A percentile compares a stretch with the other conserved stretches of the same genome.
Conservation (phyloP, 306 rosid species). For the Ceratonia siliqua region DNA sequence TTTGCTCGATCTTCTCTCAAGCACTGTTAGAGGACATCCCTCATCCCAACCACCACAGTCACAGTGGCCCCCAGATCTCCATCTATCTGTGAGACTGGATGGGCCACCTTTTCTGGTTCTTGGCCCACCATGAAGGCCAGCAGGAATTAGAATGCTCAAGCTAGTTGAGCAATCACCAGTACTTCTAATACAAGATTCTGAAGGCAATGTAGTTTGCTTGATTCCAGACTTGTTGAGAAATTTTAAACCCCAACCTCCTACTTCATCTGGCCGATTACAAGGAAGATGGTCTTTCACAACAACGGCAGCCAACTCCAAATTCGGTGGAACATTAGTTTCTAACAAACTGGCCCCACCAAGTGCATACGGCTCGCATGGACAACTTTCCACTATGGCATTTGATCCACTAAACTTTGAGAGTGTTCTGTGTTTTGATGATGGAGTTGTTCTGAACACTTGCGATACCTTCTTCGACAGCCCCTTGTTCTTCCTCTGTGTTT, state of each 20-base stretch:
- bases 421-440: constrained; percentile 40
- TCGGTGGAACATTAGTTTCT: constrained; percentile 57
- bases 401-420: constrained; percentile 37
- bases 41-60: constrained; percentile 99
- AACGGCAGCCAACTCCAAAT: constrained; percentile 85
- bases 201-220: constrained; percentile 40
- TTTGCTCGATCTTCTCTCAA: constrained; percentile 50
- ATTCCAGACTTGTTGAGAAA: constrained; percentile 67
- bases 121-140: constrained; percentile 92
- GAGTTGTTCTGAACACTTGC: constrained; percentile 46
- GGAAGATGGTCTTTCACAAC: constrained; percentile 66
- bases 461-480: constrained; percentile 56
- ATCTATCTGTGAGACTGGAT: constrained; percentile 78
- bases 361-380: constrained; percentile 50
- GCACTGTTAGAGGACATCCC: constrained; percentile 87
- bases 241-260: constrained; percentile 96
- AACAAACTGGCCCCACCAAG: constrained; percentile 35
- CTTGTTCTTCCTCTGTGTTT: constrained; percentile 45
- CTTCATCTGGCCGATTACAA: constrained; percentile 41
- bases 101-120: constrained; percentile 77
- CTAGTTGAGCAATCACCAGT: constrained; percentile 62
- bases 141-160: constrained; percentile 72
- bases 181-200: constrained; percentile 46
- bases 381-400: constrained; percentile 28
- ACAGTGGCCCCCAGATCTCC: constrained; percentile 88